Conservation (phyloP, 768 basidiomycete genomes). For the Candolleomyces eurysporus region DNA sequence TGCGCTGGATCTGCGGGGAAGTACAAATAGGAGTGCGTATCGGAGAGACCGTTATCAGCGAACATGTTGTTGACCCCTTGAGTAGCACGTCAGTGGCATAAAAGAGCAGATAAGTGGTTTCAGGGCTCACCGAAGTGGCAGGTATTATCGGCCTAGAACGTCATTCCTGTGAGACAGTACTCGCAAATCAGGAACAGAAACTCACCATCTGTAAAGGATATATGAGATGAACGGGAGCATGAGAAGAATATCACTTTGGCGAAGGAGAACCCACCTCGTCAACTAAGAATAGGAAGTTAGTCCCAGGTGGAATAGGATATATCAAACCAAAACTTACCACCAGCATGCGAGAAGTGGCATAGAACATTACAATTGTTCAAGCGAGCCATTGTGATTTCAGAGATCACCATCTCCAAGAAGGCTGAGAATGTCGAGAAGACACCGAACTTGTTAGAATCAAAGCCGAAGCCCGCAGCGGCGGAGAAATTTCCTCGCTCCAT, state of each 20-base stretch:
- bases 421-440: slow-evolving; percentile 91
- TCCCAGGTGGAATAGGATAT: background rate
- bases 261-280: slow-evolving; percentile 48
- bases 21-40: slow-evolving; percentile 77
- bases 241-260: background rate
- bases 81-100: slow-evolving; percentile 42
- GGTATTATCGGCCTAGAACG: slow-evolving; percentile 44
- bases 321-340: slow-evolving; percentile 44
- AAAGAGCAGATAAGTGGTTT: background rate
- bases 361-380: slow-evolving; percentile 87
- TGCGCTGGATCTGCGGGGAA: slow-evolving; percentile 85
- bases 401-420: slow-evolving; percentile 88
- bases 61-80: slow-evolving; percentile 85
- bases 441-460: slow-evolving; percentile 77
- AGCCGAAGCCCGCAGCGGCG: slow-evolving; percentile 86
- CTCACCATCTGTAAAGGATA: slow-evolving; percentile 26
- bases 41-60: slow-evolving; percentile 83
- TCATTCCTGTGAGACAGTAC: background rate
- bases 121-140: slow-evolving; percentile 38
- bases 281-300: slow-evolving; percentile 34
- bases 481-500: slow-evolving; percentile 86
- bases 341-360: slow-evolving; percentile 87
- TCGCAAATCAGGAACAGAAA: background rate
- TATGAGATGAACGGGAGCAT: background rate
- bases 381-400: slow-evolving; percentile 91